Percentiles rank a stretch among this genome's conserved stretches.
Conservation (phyloP, 1,139 yeast genomes). For the Nematodospora anomalae region DNA sequence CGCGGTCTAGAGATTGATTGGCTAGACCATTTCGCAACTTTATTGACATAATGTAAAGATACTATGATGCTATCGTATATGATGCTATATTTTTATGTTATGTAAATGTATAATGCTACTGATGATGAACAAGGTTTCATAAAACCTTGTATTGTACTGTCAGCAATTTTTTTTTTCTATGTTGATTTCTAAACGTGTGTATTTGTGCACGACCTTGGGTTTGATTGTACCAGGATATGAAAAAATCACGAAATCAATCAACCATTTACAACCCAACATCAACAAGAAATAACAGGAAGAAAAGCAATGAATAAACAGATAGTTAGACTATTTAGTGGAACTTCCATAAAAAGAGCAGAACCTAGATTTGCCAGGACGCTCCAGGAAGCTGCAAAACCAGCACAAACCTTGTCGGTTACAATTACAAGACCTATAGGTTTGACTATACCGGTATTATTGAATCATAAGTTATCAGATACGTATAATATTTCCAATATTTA, state of each 20-base stretch:
- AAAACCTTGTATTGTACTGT: no score
- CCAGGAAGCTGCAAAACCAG: conserved; percentile 29
- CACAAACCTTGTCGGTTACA: conserved; percentile 26
- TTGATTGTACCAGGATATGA: neutral
- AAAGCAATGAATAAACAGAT: neutral
- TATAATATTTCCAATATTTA: conserved; percentile 24
- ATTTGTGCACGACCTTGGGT: conserved; percentile 2
- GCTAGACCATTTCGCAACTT: conserved; percentile 56
- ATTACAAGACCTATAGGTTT: conserved; percentile 46
- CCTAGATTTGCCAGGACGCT: conserved; percentile 28
- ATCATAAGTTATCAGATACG: conserved; percentile 23
- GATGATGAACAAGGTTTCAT: no score
- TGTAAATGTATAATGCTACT: no score
- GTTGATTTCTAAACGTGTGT: neutral
- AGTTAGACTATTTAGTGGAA: neutral
- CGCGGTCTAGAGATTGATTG: conserved; percentile 66
- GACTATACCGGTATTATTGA: conserved; percentile 30
- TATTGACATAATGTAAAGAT: conserved; percentile 44
- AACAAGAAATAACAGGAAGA: neutral
- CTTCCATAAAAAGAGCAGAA: neutral
- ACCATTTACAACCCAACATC: neutral
- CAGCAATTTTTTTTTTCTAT: neutral
- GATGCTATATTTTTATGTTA: neutral
- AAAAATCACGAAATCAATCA: neutral
- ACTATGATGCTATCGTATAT: neutral